Percentiles rank a stretch among this genome's conserved stretches.
These are phyloP conservation scores for Candida broadrunensis DNA, from an alignment of 805 yeast species.

Conservation along the genomic window DNA sequence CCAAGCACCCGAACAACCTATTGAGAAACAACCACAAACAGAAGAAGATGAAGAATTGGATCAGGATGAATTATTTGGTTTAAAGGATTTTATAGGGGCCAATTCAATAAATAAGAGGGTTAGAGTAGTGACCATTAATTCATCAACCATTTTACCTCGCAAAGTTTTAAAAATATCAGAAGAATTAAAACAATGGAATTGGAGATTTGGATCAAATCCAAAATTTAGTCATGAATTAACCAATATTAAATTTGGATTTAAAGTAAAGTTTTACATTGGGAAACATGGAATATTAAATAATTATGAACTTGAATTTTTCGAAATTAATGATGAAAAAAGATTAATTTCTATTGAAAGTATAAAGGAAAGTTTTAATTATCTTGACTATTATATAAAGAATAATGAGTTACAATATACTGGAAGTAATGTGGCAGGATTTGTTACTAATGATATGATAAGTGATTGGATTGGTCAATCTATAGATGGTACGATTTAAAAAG, in stretches of 20 bases:
- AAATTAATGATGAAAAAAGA: constrained; percentile 2
- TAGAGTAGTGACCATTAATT: constrained; percentile 17
- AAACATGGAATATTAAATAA: constrained; percentile 32
- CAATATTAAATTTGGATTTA: constrained; percentile 30
- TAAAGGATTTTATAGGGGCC: constrained; percentile 26
- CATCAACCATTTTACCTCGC: constrained; percentile 24
- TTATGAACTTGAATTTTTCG: constrained; percentile 12
- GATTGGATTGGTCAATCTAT: constrained; percentile 46
- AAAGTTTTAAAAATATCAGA: constrained; percentile 40
- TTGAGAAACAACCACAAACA: not conserved
- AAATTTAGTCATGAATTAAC: constrained; percentile 54
- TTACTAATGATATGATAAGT: constrained; percentile 40
- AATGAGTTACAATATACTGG: constrained; percentile 41
- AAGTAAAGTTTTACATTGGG: constrained; percentile 44
- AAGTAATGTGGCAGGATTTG: constrained; percentile 41
- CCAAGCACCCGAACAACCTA: too few relatives aligned
- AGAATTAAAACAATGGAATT: constrained; percentile 57
- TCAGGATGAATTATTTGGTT: constrained; percentile 31
- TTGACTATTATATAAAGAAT: constrained; percentile 21
- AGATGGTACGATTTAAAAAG: constrained; percentile 37
- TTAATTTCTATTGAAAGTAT: not conserved
- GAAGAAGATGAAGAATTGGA: constrained; percentile 17
- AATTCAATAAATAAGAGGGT: constrained; percentile 9
- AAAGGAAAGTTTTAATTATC: constrained; percentile 29
- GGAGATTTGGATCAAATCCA: constrained; percentile 80